Base-by-base conservation (phyloP, 2,329 filamentous ascomycete species). In the Aschersonia sp. region DNA sequence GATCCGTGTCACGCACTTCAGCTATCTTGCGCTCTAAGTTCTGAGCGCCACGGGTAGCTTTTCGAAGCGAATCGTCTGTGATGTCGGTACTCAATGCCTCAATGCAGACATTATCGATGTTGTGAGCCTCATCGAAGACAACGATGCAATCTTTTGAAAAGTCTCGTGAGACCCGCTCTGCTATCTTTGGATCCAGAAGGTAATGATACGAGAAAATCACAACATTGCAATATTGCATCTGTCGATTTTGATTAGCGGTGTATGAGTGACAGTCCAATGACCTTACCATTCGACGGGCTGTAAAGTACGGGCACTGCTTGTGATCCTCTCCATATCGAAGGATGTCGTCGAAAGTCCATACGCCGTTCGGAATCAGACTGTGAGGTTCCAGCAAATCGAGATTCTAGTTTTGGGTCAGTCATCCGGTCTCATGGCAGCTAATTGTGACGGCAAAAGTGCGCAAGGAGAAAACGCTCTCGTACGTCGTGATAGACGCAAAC, bases 201-300 rank as follows among this genome's bases (percentile, higher is more conserved):
- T 98, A 98, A 65, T 98, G 92, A 61, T 98, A 98, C 0, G 92
- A 98, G 69, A 98, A 98, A 55, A 98, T 98, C 59, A 98, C 96
- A 60, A 98, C 89, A 62, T 98, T 97, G 75, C 92, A 98, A 61
- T 89, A 97, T 58, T 92, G 84, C 91, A 98, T 97, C 84, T 89
- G 54, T 10, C 32, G 6, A 32, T 40, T 10, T 10, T 31, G 30
- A 46, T 51, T 30, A 47, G 43, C 38, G 51, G 54, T 29, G 56
- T 51, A 20, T 30, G 40, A 42, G 40, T 42, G 40, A 42, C 6
- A 10, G 20, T 20, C 10, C 5, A 35, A 6, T 5, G 30, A n/a
- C 31, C 72, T 58, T 65, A 87, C 85, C 92, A 98, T 98, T 53
- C 92, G 81, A 50, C 92, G 77, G 10, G 88, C 86, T 10, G 91